Percentiles rank a stretch among this genome's conserved stretches.
These are phyloP conservation scores for Balamuthia mandrillaris DNA, from an alignment of 208 protist species.

Conservation along the genomic window DNA sequence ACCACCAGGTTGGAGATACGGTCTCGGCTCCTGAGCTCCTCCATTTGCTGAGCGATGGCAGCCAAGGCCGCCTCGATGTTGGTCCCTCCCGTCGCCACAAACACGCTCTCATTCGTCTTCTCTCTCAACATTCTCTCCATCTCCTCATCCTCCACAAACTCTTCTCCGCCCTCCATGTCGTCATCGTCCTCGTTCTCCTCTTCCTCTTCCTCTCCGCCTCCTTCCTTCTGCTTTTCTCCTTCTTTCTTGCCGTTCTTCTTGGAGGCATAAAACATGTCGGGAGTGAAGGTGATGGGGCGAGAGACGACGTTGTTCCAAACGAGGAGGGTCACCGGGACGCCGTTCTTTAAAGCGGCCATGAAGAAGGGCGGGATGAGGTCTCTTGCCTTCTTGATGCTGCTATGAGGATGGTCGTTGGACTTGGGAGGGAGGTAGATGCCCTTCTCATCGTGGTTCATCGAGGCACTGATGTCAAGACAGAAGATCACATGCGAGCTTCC, in stretches of 20 bases:
- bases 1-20: constrained; percentile 12
- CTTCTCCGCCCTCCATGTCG: neutral
- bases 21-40: neutral
- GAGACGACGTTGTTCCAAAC: constrained; percentile 22
- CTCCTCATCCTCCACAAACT: neutral
- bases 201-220: neutral
- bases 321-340: constrained; percentile 11
- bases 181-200: neutral
- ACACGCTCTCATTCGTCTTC: neutral
- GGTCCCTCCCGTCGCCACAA: constrained; percentile 11
- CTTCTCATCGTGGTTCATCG: constrained; percentile 45
- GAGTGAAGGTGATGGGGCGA: neutral
- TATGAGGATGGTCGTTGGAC: neutral
- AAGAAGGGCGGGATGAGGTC: neutral
- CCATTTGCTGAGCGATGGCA: neutral
- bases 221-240: neutral
- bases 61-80: constrained; percentile 27
- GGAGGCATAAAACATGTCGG: neutral
- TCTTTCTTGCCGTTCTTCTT: neutral
- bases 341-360: neutral
- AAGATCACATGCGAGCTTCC: constrained; percentile 7
- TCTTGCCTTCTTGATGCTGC: constrained; percentile 1
- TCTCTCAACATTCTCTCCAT: neutral
- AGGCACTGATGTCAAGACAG: constrained; percentile 30
- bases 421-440: constrained; percentile 25